Evolutionary conservation across 371 early-diverging fungal genomes (phyloP), one percentile per base, ranked within the genome.

Genomic region (Lichtheimia hyalospora): DNA sequence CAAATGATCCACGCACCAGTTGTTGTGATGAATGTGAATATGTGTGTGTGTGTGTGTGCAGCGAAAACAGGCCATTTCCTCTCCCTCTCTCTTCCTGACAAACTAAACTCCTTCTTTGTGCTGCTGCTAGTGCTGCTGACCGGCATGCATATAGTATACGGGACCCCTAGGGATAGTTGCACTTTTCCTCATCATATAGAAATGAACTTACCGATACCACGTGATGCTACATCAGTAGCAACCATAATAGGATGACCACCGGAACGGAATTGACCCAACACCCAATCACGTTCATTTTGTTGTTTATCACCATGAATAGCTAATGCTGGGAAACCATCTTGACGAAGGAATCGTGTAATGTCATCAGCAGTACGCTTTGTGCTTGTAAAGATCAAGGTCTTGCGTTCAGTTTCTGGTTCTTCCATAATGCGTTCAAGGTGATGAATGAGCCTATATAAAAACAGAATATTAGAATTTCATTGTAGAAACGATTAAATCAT

Each of bases 231-330:
- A 82, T 99, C 99, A 3, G 99, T 99, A 23, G 99, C 99, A 60
- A 99, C 97, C 89, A 99, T 89, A 66, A 97, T 92, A 15, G 96
- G 96, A 44, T 87, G 88, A 52, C 83, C 85, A 48, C 96, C 96
- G 23, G 85, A 68, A 73, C 91, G 92, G 88, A 98, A 96, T 83
- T 96, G 90, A 63, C 84, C 80, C 72, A 98, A 82, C 6, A 96
- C 97, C 92, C 95, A 93, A 77, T 99, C 99, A 81, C 99, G 96
- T 72, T 97, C 98, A 60, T 84, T 85, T 81, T 99, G 99, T 40
- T 92, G 88, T 78, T 99, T 99, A 82, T 99, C 99, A 66, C 99
- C 99, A 73, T 99, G 99, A 70, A 99, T 96, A 52, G 98, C 99
- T 58, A 96, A 73, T 3, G 98, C 99, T 12, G 93, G 89, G 86